Evolutionary conservation across 2,329 filamentous ascomycete genomes (phyloP), one percentile per base, ranked within the genome.

Genomic region (Penicillium sp.): DNA sequence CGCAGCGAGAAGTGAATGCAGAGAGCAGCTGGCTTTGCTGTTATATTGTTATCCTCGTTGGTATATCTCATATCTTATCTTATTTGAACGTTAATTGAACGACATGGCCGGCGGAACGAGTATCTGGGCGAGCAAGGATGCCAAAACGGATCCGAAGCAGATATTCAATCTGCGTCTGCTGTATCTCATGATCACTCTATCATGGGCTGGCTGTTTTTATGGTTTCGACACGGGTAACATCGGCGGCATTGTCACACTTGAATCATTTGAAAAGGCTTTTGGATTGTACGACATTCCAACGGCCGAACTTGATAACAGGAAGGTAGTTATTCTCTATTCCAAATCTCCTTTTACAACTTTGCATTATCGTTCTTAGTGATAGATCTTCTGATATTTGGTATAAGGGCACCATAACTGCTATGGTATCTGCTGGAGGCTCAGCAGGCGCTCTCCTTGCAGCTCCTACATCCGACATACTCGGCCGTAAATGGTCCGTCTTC

Each of bases 141-240:
- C 65, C 59, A 71, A 68, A 57, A 66, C 61, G 3, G 72, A 74
- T 45, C 73, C 71, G 2, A 65, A 57, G 28, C 66, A 71, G 40
- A 74, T 75, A 47, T 75, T 73, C 63, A 75, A 74, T 56, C 58
- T 63, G 16, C 66, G 61, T 18, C 65, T 75, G 9, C 64, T 69
- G 5, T 68, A 68, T 24, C 62, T 74, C 3, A 65, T 68, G 2
- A 58, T 68, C 14, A 68, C 70, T 0, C 68, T 73, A 20, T 67
- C 70, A 7, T 70, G 72, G 60, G 72, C 70, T 3, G 72, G 72
- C 6, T 74, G 70, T 40, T 66, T 70, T 5, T 74, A 75, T 60
- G 73, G 71, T 18, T 74, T 74, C 38, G 73, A 75, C 47, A 68
- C 70, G 42, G 72, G 72, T 18, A 74, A 74, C 43, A 75, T 75